Evolutionary conservation across 306 rosid species (phyloP).

Genomic region (Sophora flavescens): DNA sequence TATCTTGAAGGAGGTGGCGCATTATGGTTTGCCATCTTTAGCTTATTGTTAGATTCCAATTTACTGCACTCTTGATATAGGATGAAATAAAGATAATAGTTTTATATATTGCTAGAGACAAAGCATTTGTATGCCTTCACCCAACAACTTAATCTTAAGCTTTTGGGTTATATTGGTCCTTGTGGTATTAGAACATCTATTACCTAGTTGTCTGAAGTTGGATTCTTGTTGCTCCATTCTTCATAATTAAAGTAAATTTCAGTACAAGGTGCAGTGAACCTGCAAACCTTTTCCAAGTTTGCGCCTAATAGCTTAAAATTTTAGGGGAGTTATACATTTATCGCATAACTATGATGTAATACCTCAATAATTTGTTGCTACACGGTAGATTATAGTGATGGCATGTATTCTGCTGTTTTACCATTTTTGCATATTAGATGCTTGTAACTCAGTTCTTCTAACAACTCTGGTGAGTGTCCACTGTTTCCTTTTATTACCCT

Average conservation of each 20-base stretch:
- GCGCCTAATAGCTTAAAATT: background rate
- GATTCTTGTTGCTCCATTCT: constrained; percentile 21
- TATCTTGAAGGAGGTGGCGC: constrained; percentile 41
- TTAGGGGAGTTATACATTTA: background rate
- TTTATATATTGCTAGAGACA: background rate
- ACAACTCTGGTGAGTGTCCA: constrained; percentile 1
- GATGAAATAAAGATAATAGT: background rate
- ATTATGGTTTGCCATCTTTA: constrained; percentile 19
- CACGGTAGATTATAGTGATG: constrained; percentile 16
- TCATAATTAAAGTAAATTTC: constrained; percentile 19
- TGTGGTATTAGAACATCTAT: background rate
- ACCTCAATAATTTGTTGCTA: background rate
- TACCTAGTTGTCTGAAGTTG: background rate
- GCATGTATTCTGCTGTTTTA: constrained; percentile 13
- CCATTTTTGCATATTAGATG: constrained; percentile 20
- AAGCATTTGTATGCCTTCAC: background rate
- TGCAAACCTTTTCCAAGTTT: constrained; percentile 8
- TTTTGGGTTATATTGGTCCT: constrained; percentile 16
- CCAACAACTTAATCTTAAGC: background rate
- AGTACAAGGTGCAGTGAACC: background rate
- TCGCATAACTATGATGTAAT: background rate
- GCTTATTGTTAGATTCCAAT: constrained; percentile 40
- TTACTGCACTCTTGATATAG: background rate
- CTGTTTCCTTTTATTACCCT: constrained; percentile 35
- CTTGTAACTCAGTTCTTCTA: constrained; percentile 35